Percentiles rank a stretch among this genome's conserved stretches.
These are phyloP conservation scores for Aspergillus novoparasiticus DNA, from an alignment of 2,329 filamentous ascomycete species.

Conservation along the genomic window DNA sequence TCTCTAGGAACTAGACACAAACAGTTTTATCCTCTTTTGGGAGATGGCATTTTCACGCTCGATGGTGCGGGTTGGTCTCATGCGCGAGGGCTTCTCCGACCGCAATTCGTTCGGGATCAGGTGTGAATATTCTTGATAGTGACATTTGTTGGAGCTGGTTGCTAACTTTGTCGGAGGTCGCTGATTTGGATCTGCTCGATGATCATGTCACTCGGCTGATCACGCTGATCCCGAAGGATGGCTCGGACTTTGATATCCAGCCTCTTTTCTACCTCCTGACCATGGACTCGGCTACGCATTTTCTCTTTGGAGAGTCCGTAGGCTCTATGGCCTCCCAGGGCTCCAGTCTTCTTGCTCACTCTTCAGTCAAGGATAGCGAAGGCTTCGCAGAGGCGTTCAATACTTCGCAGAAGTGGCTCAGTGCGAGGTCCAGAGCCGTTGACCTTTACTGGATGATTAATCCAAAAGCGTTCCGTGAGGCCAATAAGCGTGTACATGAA, in stretches of 20 bases:
- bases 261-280: conserved; percentile 81
- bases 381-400: conserved; percentile 43
- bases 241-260: conserved; percentile 65
- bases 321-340: conserved; percentile 50
- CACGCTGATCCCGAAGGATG: conserved; percentile 55
- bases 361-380: conserved; percentile 32
- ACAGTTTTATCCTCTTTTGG: not conserved
- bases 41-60: not conserved
- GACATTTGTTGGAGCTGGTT: too few relatives aligned
- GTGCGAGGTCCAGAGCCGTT: conserved; percentile 31
- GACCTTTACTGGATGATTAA: conserved; percentile 43
- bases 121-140: conserved; percentile 44
- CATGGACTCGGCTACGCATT: conserved; percentile 83
- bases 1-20: not conserved
- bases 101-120: conserved; percentile 83
- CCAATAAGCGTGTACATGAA: conserved; percentile 46
- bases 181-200: conserved; percentile 78
- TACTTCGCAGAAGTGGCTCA: conserved; percentile 34
- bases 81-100: conserved; percentile 76
- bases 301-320: conserved; percentile 77
- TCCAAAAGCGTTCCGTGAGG: conserved; percentile 42
- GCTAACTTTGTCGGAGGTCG: conserved; percentile 22
- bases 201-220: conserved; percentile 73
- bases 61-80: conserved; percentile 50
- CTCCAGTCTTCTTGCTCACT: conserved; percentile 55